Conservation (phyloP, 2,329 filamentous ascomycete species). For the Alternaria consortialis region DNA sequence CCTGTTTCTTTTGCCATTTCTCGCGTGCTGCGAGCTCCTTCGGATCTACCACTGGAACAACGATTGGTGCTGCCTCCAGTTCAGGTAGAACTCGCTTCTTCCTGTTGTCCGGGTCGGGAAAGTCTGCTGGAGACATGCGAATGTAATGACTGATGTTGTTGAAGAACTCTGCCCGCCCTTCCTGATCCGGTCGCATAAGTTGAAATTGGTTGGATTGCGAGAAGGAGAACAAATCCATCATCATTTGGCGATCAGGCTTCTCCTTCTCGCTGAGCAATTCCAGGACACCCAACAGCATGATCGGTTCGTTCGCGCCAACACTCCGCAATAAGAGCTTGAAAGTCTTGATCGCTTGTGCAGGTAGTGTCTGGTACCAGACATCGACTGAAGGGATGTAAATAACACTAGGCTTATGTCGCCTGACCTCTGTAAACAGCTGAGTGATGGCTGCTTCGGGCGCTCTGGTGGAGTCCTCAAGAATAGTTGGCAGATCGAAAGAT, state of each 20-base stretch:
- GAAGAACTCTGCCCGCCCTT: slow-evolving; percentile 83
- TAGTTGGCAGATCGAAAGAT: slow-evolving; percentile 87
- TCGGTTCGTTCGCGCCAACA: slow-evolving; percentile 87
- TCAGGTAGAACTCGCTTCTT: slow-evolving; percentile 85
- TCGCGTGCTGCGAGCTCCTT: slow-evolving; percentile 78
- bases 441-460: slow-evolving; percentile 89
- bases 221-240: slow-evolving; percentile 84
- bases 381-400: slow-evolving; percentile 94
- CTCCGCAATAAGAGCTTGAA: slow-evolving; percentile 84
- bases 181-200: slow-evolving; percentile 72
- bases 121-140: slow-evolving; percentile 80
- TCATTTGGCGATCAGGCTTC: slow-evolving; percentile 66
- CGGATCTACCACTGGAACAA: slow-evolving; percentile 60
- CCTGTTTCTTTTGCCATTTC: slow-evolving; percentile 80
- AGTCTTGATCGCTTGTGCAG: slow-evolving; percentile 75
- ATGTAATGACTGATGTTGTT: slow-evolving; percentile 76
- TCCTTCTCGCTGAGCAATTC: slow-evolving; percentile 71
- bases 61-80: slow-evolving; percentile 75
- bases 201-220: slow-evolving; percentile 79
- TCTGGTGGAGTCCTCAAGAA: slow-evolving; percentile 83
- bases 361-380: slow-evolving; percentile 78
- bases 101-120: slow-evolving; percentile 84
- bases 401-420: slow-evolving; percentile 92
- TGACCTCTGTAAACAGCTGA: slow-evolving; percentile 88
- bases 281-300: slow-evolving; percentile 86